A percentile compares a stretch with the other conserved stretches of the same genome.
phyloP scores from a whole-genome alignment of 108 stramenopile species.

The Skeletonema grethae region DNA sequence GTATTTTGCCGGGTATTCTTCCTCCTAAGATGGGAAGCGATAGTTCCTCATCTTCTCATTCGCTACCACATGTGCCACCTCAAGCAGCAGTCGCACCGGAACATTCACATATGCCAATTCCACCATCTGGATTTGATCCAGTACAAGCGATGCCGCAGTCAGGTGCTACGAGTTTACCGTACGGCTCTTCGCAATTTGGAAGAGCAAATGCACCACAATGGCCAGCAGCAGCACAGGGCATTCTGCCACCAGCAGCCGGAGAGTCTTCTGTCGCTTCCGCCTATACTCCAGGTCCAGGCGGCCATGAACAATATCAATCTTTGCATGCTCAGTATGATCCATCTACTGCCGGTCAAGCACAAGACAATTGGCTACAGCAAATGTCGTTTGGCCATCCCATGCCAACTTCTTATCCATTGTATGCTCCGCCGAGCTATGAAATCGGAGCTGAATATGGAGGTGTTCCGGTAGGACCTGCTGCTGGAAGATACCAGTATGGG shows the following conservation, averaged over 20 bases:
- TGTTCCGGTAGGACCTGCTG: not conserved
- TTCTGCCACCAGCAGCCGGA: not conserved
- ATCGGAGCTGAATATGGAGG: not conserved
- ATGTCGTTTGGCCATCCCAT: not conserved
- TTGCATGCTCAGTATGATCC: not conserved
- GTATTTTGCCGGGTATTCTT: not conserved
- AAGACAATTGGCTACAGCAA: not conserved
- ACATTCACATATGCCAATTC: not conserved
- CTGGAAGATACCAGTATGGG: not conserved
- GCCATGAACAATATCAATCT: not conserved
- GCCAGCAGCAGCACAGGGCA: slow-evolving; percentile 1
- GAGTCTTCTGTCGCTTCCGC: not conserved
- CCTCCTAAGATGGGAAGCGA: slow-evolving; percentile 4
- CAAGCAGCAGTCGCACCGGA: not conserved
- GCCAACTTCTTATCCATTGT: slow-evolving; percentile 1
- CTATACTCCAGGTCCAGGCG: not conserved
- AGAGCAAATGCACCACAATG: not conserved
- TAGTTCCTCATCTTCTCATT: not conserved
- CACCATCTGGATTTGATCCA: slow-evolving; percentile 3
- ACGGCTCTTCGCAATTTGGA: not conserved
- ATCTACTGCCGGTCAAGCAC: not conserved
- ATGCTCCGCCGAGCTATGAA: slow-evolving; percentile 4
- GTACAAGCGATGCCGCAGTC: slow-evolving; percentile 1
- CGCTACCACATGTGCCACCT: not conserved
- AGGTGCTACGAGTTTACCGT: not conserved